A percentile compares a stretch with the other conserved stretches of the same genome.
Conservation (phyloP, 1,139 yeast species). For the Magnusiomyces paraingens region DNA sequence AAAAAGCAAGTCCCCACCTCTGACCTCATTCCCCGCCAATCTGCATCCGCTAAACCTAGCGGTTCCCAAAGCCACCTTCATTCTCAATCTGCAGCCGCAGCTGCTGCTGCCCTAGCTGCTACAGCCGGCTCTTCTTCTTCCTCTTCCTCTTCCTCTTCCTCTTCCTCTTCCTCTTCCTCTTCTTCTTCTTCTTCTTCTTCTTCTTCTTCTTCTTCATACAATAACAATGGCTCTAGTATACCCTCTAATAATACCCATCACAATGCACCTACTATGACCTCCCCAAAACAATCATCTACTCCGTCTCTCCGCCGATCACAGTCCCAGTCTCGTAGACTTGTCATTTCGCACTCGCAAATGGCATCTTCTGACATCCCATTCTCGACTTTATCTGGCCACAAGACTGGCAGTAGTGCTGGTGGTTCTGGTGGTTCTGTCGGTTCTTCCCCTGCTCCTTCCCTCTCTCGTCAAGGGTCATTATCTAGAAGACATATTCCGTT, state of each 20-base stretch:
- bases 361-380: background rate
- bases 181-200: background rate
- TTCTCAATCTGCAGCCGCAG: background rate
- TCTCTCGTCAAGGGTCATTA: background rate
- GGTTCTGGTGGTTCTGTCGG: no score
- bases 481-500: background rate
- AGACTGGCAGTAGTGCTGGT: no score
- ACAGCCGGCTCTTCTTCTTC: background rate
- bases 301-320: background rate
- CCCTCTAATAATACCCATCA: background rate
- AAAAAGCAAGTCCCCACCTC: conserved; percentile 22
- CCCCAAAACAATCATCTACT: background rate
- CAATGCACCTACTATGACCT: background rate
- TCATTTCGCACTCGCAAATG: conserved; percentile 1
- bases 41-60: background rate
- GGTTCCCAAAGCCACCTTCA: no score
- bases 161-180: background rate
- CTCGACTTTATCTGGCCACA: background rate
- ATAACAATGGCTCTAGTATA: background rate
- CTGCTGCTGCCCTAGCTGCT: background rate
- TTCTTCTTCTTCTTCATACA: background rate
- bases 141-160: background rate
- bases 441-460: no score
- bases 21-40: background rate
- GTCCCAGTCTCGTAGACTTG: background rate